These are phyloP conservation scores for Dryas octopetala DNA, from an alignment of 306 rosid species.

Conservation along the genomic window DNA sequence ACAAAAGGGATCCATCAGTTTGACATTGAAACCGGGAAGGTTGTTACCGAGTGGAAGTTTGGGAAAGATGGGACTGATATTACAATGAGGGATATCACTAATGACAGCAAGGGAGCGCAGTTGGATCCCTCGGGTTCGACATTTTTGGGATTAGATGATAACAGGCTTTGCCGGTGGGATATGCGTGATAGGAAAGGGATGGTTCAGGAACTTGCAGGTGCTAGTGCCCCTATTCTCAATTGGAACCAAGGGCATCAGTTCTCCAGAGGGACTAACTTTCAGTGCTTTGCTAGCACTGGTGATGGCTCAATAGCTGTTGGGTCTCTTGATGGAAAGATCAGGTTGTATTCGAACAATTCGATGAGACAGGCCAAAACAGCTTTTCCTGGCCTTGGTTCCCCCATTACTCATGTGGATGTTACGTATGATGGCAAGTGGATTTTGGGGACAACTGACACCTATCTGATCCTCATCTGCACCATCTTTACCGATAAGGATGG, in stretches of 20 bases:
- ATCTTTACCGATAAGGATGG: conserved; percentile 86
- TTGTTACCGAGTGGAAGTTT: conserved; percentile 91
- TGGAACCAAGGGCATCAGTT: conserved; percentile 98
- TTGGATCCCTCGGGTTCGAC: conserved; percentile 95
- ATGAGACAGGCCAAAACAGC: conserved; percentile 96
- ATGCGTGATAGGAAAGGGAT: conserved; percentile 93
- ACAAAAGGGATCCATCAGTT: conserved; percentile 82
- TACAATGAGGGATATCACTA: conserved; percentile 87
- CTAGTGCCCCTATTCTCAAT: conserved; percentile 67
- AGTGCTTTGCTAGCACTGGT: conserved; percentile 94
- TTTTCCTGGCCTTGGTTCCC: conserved; percentile 97
- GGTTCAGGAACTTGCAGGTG: conserved; percentile 75
- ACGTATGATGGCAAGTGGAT: conserved; percentile 97
- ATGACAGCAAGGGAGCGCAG: conserved; percentile 90
- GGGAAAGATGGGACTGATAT: conserved; percentile 90
- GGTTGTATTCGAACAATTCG: conserved; percentile 75
- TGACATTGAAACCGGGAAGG: conserved; percentile 86
- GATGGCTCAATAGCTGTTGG: conserved; percentile 97
- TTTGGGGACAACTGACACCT: conserved; percentile 85
- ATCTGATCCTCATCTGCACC: conserved; percentile 76
- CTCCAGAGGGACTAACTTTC: conserved; percentile 92
- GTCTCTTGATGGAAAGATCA: conserved; percentile 89
- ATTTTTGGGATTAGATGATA: conserved; percentile 92
- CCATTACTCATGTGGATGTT: conserved; percentile 89
- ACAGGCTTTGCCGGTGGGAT: conserved; percentile 98